Conservation (phyloP, 1,284 basidiomycete species). For the Austropuccinia psidii region DNA sequence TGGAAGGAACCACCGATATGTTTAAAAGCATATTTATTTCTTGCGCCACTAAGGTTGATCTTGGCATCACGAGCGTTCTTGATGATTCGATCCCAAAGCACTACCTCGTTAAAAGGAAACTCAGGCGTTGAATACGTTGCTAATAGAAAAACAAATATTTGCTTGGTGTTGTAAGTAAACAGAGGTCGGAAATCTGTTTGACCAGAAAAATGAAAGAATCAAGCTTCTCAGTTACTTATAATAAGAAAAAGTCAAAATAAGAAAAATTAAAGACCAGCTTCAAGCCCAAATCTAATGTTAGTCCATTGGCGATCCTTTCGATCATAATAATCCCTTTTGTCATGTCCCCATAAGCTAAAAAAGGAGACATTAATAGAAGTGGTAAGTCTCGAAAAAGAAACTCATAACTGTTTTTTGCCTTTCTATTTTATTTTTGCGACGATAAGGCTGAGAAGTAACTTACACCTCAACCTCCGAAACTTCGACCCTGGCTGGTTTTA, state of each 20-base stretch:
- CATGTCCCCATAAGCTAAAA: conserved; percentile 24
- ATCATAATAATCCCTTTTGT: conserved; percentile 30
- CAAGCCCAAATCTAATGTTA: conserved; percentile 20
- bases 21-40: conserved; percentile 76
- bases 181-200: conserved; percentile 64
- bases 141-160: conserved; percentile 73
- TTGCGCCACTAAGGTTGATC: conserved; percentile 57
- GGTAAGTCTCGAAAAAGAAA: background rate
- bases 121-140: conserved; percentile 66
- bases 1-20: conserved; percentile 68
- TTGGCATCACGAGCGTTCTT: conserved; percentile 65
- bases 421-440: background rate
- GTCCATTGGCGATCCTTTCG: conserved; percentile 26
- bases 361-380: background rate
- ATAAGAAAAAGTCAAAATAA: background rate
- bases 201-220: background rate
- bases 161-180: conserved; percentile 92
- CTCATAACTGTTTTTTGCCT: background rate
- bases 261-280: conserved; percentile 1
- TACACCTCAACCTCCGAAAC: conserved; percentile 32
- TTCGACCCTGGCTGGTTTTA: conserved; percentile 29
- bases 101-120: conserved; percentile 68
- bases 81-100: conserved; percentile 85
- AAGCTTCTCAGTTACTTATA: background rate
- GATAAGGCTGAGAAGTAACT: background rate